Conservation (phyloP, 2,329 filamentous ascomycete species). For the Xylariaceae sp. region DNA sequence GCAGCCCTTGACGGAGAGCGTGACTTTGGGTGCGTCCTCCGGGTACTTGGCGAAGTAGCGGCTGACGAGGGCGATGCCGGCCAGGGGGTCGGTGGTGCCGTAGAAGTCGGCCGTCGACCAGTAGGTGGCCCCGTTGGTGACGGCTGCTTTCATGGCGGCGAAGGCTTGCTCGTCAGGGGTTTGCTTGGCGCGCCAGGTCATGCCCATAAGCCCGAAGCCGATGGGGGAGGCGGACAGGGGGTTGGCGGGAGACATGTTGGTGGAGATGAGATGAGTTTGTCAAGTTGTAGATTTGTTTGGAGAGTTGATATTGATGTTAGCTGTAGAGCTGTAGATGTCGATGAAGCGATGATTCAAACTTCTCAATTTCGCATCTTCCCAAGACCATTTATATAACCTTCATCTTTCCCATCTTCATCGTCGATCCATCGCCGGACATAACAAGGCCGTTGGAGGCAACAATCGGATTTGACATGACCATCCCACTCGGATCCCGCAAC, state of each 20-base stretch:
- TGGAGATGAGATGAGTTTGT: not conserved
- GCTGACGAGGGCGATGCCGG: constrained; percentile 35
- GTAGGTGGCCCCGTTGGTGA: constrained; percentile 30
- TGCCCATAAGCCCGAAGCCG: not conserved
- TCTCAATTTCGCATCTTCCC: not conserved
- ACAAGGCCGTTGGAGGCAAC: not conserved
- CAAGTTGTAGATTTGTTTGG: not conserved
- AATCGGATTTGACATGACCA: not conserved
- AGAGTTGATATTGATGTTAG: not conserved
- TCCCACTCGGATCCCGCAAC: not conserved
- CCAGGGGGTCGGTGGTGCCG: constrained; percentile 38
- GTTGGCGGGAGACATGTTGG: not conserved
- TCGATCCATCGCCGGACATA: not conserved
- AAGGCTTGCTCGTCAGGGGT: constrained; percentile 27
- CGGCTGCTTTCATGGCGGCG: constrained; percentile 41
- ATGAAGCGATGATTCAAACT: not conserved
- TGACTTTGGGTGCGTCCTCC: constrained; percentile 44
- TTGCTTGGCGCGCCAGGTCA: not conserved
- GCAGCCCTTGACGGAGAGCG: constrained; percentile 45
- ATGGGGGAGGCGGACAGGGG: not conserved
- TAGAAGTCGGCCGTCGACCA: constrained; percentile 40
- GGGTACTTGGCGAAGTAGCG: constrained; percentile 48
- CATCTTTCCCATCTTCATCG: not conserved
- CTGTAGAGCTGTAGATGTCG: not conserved
- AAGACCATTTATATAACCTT: not conserved